These are phyloP conservation scores for Colletotrichum sp. DNA, from an alignment of 2,329 filamentous ascomycete species.

Conservation along the genomic window DNA sequence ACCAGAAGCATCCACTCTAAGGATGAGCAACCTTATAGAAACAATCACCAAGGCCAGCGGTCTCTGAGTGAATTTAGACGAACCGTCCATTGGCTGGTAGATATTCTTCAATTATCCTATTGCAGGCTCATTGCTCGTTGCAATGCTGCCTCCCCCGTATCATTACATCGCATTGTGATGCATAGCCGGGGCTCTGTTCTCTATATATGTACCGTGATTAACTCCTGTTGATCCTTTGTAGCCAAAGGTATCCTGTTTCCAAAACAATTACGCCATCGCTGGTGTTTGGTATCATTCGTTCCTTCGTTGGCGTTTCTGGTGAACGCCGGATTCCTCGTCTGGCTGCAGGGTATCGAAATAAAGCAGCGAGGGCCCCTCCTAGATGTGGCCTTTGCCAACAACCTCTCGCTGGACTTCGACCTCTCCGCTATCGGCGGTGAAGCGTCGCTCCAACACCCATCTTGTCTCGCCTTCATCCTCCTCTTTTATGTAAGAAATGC, in stretches of 20 bases:
- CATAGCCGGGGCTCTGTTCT: neutral
- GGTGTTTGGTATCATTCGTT: neutral
- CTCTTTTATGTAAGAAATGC: conserved; percentile 72
- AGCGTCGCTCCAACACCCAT: conserved; percentile 73
- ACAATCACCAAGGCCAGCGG: no score
- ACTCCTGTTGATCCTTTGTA: neutral
- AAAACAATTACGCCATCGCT: conserved; percentile 4
- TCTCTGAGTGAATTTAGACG: no score
- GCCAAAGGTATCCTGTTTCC: neutral
- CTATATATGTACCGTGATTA: neutral
- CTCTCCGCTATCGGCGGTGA: conserved; percentile 69
- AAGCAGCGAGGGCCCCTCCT: conserved; percentile 10
- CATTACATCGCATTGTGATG: neutral
- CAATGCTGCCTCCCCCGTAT: neutral
- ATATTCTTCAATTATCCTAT: neutral
- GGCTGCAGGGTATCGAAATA: neutral
- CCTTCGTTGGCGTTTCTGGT: neutral
- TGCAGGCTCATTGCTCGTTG: neutral
- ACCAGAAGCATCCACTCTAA: no score
- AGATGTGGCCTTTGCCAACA: conserved; percentile 61
- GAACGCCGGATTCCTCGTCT: neutral
- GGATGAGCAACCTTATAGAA: no score
- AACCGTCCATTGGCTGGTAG: no score
- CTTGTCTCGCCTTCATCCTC: conserved; percentile 62
- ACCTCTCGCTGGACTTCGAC: conserved; percentile 69